A percentile compares a stretch with the other conserved stretches of the same genome.
Conservation (phyloP, 1,139 yeast species). For the Pichia kudriavzevii region DNA sequence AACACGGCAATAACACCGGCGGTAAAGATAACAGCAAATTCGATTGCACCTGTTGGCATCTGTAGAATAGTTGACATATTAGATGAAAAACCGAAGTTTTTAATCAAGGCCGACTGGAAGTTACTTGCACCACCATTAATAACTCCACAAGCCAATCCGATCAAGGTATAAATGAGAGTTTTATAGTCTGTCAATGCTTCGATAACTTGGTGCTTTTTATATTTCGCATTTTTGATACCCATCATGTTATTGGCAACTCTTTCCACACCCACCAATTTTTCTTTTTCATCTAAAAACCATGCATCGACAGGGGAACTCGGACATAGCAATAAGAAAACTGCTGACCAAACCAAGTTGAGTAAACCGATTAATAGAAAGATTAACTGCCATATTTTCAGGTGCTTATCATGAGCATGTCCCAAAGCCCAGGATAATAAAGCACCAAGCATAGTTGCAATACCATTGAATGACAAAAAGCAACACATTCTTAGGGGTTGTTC, state of each 20-base stretch:
- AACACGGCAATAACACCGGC: conserved; percentile 29
- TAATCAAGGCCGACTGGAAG: conserved; percentile 33
- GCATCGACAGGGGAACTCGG: conserved; percentile 53
- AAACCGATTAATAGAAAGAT: conserved; percentile 44
- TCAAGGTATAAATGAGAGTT: conserved; percentile 22
- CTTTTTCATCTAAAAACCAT: conserved; percentile 33
- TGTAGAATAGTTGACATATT: conserved; percentile 35
- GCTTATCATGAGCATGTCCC: conserved; percentile 29
- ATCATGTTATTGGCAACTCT: conserved; percentile 31
- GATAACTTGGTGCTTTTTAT: conserved; percentile 21
- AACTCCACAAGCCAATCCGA: conserved; percentile 29
- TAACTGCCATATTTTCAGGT: conserved; percentile 37
- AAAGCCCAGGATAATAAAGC: conserved; percentile 22
- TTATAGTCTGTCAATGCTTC: conserved; percentile 22
- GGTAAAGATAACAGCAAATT: conserved; percentile 28
- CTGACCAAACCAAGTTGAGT: conserved; percentile 44
- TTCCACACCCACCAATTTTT: conserved; percentile 31
- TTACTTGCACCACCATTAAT: conserved; percentile 33
- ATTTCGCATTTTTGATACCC: conserved; percentile 32
- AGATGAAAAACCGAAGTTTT: conserved; percentile 37
- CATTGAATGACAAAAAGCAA: conserved; percentile 51
- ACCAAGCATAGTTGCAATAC: conserved; percentile 27
- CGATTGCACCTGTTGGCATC: conserved; percentile 34
- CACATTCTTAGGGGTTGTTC: conserved; percentile 49
- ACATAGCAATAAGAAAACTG: conserved; percentile 36